These are phyloP conservation scores for Rhynchospora pubera DNA, from an alignment of 176 grass and related monocot genomes.

Conservation along the genomic window DNA sequence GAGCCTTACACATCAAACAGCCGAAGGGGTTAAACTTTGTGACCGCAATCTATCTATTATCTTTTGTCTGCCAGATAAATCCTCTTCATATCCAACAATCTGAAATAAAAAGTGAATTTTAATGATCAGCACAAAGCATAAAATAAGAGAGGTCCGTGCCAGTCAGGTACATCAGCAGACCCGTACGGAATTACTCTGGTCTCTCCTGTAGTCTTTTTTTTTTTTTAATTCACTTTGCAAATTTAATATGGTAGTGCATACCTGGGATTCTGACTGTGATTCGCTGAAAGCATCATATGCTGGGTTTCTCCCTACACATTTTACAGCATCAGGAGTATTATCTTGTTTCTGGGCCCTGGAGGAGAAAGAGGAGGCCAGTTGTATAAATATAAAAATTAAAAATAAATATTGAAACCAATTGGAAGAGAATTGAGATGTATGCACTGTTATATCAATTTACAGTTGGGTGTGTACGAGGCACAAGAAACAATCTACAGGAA, in stretches of 20 bases:
- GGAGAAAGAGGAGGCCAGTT: not conserved
- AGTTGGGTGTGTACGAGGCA: not conserved
- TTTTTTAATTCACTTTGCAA: not conserved
- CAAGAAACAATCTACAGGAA: not conserved
- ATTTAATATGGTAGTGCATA: conserved; percentile 9
- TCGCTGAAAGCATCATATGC: conserved; percentile 70
- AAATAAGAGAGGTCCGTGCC: not conserved
- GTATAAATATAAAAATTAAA: not conserved
- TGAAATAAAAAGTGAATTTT: conserved; percentile 18
- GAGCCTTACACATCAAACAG: not conserved
- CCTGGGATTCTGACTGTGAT: conserved; percentile 87
- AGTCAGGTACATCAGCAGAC: not conserved
- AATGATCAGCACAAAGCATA: not conserved
- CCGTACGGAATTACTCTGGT: not conserved
- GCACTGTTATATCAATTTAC: not conserved
- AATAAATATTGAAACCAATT: not conserved
- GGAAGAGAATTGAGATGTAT: not conserved
- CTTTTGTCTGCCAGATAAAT: conserved; percentile 81
- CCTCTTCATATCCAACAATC: conserved; percentile 78
- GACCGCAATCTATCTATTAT: conserved; percentile 83
- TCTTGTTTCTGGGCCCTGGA: conserved; percentile 49
- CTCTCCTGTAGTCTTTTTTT: not conserved
- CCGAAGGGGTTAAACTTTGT: conserved; percentile 38
- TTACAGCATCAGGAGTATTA: conserved; percentile 11
- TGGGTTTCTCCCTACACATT: conserved; percentile 19